Evolutionary conservation across 495 filamentous ascomycete species (phyloP).

Genomic region (Darksidea phi): DNA sequence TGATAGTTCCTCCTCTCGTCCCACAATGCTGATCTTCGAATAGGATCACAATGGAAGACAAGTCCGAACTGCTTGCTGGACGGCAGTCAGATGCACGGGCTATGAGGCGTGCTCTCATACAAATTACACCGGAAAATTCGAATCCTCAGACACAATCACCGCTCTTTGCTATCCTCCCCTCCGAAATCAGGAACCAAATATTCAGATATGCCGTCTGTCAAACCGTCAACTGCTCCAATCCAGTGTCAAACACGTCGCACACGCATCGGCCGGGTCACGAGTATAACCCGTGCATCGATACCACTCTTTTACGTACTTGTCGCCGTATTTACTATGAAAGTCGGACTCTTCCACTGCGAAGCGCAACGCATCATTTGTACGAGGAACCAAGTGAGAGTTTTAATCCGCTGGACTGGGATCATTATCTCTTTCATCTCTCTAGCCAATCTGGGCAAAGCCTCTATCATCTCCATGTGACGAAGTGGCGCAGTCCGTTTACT

Average conservation of each 20-base stretch:
- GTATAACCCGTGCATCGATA: neutral
- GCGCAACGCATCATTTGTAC: constrained; percentile 23
- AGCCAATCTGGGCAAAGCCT: neutral
- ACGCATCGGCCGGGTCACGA: constrained; percentile 23
- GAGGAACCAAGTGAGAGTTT: neutral
- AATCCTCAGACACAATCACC: constrained; percentile 28
- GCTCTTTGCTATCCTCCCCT: constrained; percentile 30
- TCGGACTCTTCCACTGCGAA: constrained; percentile 12
- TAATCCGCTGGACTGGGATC: neutral
- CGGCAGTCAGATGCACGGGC: neutral
- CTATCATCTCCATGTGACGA: neutral
- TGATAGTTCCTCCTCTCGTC: no score
- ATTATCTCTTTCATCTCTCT: neutral
- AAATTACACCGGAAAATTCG: constrained; percentile 18
- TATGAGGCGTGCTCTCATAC: constrained; percentile 1
- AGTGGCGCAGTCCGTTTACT: neutral
- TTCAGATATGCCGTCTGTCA: constrained; percentile 27
- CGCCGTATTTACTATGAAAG: constrained; percentile 31
- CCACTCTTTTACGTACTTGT: constrained; percentile 25
- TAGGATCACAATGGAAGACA: neutral
- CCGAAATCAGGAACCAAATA: constrained; percentile 32
- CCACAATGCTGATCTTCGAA: neutral
- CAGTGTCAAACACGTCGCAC: constrained; percentile 1
- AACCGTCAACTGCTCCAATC: constrained; percentile 15
- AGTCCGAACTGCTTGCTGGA: neutral